Percentiles rank a stretch among this genome's conserved stretches.
Evolutionary conservation across 768 basidiomycete species (phyloP).

Genomic region (Leccinum variicolor): DNA sequence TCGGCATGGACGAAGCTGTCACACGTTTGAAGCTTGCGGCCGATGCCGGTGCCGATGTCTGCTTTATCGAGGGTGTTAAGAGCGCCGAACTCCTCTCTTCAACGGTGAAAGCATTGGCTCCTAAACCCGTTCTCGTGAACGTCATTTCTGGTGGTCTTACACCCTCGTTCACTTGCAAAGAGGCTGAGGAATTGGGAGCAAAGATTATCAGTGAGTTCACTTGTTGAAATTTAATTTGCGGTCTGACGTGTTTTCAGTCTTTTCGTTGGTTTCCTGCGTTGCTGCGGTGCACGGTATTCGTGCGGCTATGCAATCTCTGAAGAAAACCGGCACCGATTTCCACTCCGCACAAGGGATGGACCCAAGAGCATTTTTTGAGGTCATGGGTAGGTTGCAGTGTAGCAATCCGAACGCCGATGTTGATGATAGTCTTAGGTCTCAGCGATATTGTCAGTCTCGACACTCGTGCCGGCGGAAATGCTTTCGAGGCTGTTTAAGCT

Average conservation of each 20-base stretch:
- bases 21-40: slow-evolving; percentile 64
- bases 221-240: not conserved
- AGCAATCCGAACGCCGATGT: not conserved
- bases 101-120: slow-evolving; percentile 65
- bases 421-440: slow-evolving; percentile 37
- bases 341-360: slow-evolving; percentile 62
- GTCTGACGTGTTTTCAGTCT: slow-evolving; percentile 42
- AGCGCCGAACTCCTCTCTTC: slow-evolving; percentile 59
- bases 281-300: slow-evolving; percentile 76
- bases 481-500: slow-evolving; percentile 49
- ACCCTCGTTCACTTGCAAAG: slow-evolving; percentile 65
- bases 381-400: slow-evolving; percentile 52
- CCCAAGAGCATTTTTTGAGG: slow-evolving; percentile 73
- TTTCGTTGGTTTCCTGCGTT: slow-evolving; percentile 73
- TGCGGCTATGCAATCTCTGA: slow-evolving; percentile 70
- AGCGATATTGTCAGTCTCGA: slow-evolving; percentile 54
- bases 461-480: slow-evolving; percentile 53
- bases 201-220: slow-evolving; percentile 68
- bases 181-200: slow-evolving; percentile 68
- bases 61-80: slow-evolving; percentile 79
- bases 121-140: slow-evolving; percentile 77
- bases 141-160: slow-evolving; percentile 78
- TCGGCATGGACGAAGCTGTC: slow-evolving; percentile 77
- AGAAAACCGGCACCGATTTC: slow-evolving; percentile 78
- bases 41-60: slow-evolving; percentile 73